Evolutionary conservation across 2,329 filamentous ascomycete species (phyloP).

Genomic region (Botrytis deweyae): DNA sequence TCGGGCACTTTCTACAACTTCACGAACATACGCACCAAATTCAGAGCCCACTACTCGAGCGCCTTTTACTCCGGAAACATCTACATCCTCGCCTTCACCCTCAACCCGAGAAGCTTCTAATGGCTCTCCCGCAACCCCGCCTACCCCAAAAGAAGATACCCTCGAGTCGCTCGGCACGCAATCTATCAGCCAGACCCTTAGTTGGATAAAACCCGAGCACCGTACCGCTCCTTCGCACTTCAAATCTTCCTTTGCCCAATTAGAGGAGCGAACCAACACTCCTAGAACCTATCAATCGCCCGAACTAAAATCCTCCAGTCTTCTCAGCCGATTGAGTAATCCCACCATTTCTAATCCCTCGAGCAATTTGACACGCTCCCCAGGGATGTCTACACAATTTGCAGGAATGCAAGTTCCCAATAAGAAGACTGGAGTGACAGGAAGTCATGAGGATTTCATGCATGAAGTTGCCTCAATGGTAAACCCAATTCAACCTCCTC

Average conservation of each 20-base stretch:
- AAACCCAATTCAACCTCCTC: background rate
- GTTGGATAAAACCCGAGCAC: background rate
- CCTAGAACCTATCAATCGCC: background rate
- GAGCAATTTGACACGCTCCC: background rate
- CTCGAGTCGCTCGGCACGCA: constrained; percentile 2
- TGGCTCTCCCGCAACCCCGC: background rate
- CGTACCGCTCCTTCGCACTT: background rate
- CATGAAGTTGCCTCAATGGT: background rate
- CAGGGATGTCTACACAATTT: background rate
- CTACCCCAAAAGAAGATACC: constrained; percentile 19
- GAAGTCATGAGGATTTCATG: constrained; percentile 7
- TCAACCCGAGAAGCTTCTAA: background rate
- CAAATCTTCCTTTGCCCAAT: background rate
- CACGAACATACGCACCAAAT: background rate
- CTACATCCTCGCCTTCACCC: background rate
- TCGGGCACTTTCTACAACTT: constrained; percentile 15
- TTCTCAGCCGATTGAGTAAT: constrained; percentile 1
- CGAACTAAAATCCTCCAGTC: background rate
- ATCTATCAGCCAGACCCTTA: constrained; percentile 1
- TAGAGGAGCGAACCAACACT: background rate
- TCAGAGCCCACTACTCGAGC: constrained; percentile 15
- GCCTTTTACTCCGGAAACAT: background rate
- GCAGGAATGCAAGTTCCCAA: background rate
- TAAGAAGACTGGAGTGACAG: background rate
- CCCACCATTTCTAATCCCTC: background rate